Evolutionary conservation across 2,329 filamentous ascomycete species (phyloP), one percentile per base, ranked within the genome.

Genomic region (Mycosphaerelloides madeirae): DNA sequence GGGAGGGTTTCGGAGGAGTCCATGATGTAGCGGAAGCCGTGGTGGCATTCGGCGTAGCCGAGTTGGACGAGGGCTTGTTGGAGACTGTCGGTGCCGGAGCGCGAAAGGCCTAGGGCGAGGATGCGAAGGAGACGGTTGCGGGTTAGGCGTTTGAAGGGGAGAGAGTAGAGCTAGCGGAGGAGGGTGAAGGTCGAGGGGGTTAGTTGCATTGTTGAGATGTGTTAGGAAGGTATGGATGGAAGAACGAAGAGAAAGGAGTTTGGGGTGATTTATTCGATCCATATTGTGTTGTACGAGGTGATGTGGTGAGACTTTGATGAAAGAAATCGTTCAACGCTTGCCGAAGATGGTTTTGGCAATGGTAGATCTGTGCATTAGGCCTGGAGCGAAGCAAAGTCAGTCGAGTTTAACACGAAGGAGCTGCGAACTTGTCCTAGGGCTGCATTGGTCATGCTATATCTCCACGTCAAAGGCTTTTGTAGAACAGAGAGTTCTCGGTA

Each of bases 51-150:
- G n/a, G 9, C 18, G 38, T 40, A 40, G 2, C 29, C 38, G 3
- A 40, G 38, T 19, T 31, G 25, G 4, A 40, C 13, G 3, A 40
- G 38, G 7, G 38, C 38, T 40, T 40, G 38, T 8, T 20, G 38
- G 14, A 40, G 29, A 19, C 14, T 19, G 7, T 40, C 38, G 9
- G 38, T 40, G n/a, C 38, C 38, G 6, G 38, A 32, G 14, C 38
- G 38, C 14, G 38, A 32, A 15, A 40, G 22, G 6, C 38, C 38
- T 12, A 40, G 29, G n/a, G 28, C 28, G 12, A 40, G 38, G 28
- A 40, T 13, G 19, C 31, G 28, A 2, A 40, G 29, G 15, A 28
- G 38, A 40, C 28, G 28, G 14, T 31, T 16, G 5, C 38, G 28
- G n/a, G 14, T 18, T 5, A 19, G 16, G 9, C 8, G 5, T n/a